Evolutionary conservation across 1,284 basidiomycete genomes (phyloP).

Genomic region (Fomes fomentarius): DNA sequence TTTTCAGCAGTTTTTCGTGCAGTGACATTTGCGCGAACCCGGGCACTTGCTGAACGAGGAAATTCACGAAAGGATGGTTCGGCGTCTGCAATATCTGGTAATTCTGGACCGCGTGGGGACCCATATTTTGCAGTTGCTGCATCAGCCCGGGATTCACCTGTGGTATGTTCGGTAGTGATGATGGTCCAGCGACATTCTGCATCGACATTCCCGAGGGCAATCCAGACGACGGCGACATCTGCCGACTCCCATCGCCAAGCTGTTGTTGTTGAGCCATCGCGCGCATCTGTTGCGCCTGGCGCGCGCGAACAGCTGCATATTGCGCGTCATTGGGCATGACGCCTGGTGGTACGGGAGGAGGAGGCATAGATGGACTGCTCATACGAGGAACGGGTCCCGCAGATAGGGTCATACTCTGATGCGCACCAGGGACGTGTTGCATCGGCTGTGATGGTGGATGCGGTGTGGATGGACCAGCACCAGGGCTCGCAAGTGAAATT

Average conservation of each 20-base stretch:
- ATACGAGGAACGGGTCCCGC: conserved; percentile 27
- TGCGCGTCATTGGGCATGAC: conserved; percentile 35
- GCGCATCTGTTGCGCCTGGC: conserved; percentile 52
- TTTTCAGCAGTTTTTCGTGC: conserved; percentile 59
- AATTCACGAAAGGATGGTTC: conserved; percentile 58
- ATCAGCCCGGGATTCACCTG: conserved; percentile 24
- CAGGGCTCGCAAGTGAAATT: conserved; percentile 26
- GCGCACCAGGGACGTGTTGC: conserved; percentile 3
- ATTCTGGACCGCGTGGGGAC: conserved; percentile 45
- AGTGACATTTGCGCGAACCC: conserved; percentile 55
- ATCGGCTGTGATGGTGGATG: conserved; percentile 17
- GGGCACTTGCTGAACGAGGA: conserved; percentile 53
- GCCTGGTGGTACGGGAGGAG: conserved; percentile 29
- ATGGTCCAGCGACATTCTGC: conserved; percentile 25
- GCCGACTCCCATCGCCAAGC: conserved; percentile 33
- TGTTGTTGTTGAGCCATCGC: conserved; percentile 34
- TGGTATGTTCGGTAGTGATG: conserved; percentile 20
- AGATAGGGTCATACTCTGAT: conserved; percentile 12
- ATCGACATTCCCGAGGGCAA: conserved; percentile 28
- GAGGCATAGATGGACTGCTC: conserved; percentile 31
- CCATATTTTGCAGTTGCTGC: conserved; percentile 30
- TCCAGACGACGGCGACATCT: conserved; percentile 46
- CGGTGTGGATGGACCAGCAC: conserved; percentile 23
- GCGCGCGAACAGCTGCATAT: conserved; percentile 39
- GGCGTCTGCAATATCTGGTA: conserved; percentile 57